Base-by-base conservation (phyloP, 1,284 basidiomycete species). In the Cutaneotrichosporon spelunceum region DNA sequence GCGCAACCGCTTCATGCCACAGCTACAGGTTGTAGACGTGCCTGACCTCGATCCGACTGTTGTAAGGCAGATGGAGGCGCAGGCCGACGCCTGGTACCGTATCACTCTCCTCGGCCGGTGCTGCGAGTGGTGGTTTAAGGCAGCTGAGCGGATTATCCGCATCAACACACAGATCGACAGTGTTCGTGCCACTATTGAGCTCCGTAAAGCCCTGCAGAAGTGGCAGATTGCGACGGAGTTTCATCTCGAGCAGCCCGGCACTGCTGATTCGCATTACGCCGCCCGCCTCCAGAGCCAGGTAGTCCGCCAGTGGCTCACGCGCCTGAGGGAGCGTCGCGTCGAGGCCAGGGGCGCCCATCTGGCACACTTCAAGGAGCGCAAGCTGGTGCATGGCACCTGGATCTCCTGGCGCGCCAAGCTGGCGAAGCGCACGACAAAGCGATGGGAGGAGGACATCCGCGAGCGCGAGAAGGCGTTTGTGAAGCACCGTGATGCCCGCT, bases 91-190 rank as follows among this genome's bases (percentile, higher is more conserved):
- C 14, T 79, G 77, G 52, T 71, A 73, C 57, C 62, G 68, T 7
- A 57, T 72, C 4, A 77, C 76, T 0, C 47, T 78, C n/a, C 39
- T 74, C 55, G 77, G 74, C 2, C 63, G 77, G 48, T 77, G 77
- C 52, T 75, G 69, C 67, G 73, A 74, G 53, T 69, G 72, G 47
- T 79, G 78, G 78, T 56, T 62, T 19, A 67, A 69, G 44, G 65
- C 72, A 4, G 62, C 66, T 16, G 68, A 73, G 34, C 77, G 75
- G 72, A 67, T 78, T 26, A 21, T 72, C 70, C 66, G 64, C 16
- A 77, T 75, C 2, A 71, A 69, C 14, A 55, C 50, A 16, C 74
- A 78, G 56, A 77, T 78, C 47, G 72, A 76, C 54, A 59, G 49
- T 0, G 75, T 75, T 0, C 67, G 76, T 6, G 50, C 69, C 42